Conservation (phyloP, 208 protist species). For the Polymyxa betae region DNA sequence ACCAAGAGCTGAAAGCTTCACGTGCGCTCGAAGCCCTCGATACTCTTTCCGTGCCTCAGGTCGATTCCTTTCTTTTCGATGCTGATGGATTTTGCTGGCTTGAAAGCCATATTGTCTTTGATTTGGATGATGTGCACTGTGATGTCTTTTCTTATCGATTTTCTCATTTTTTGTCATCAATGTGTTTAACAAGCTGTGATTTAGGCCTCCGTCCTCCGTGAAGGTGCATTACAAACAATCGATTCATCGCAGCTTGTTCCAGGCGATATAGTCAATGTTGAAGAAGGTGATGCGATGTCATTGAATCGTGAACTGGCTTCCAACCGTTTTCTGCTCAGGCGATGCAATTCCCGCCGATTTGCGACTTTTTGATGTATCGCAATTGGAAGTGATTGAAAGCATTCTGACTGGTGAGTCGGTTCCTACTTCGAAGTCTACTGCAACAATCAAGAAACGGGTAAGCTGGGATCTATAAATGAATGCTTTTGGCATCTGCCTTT, state of each 20-base stretch:
- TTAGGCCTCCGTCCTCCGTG: constrained; percentile 58
- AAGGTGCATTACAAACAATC: constrained; percentile 70
- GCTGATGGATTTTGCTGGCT: too few species aligned
- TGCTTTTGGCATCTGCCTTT: constrained; percentile 57
- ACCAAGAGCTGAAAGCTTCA: constrained; percentile 85
- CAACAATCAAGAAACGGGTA: constrained; percentile 15
- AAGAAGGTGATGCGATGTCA: constrained; percentile 84
- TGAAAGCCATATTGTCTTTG: too few species aligned
- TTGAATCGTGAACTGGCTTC: not conserved
- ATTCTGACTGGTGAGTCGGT: constrained; percentile 85
- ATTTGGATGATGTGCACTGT: constrained; percentile 65
- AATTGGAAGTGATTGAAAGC: constrained; percentile 74
- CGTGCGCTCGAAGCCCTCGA: constrained; percentile 84
- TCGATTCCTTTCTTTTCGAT: not conserved
- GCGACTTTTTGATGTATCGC: constrained; percentile 79
- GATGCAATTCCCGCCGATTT: constrained; percentile 91
- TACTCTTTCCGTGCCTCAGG: constrained; percentile 55
- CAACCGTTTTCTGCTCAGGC: not conserved
- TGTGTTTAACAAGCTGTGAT: too few species aligned
- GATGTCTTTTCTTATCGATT: constrained; percentile 64
- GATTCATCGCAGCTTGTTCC: constrained; percentile 84
- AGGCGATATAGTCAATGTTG: constrained; percentile 89
- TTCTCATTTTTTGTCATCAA: constrained; percentile 63
- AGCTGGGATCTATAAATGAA: constrained; percentile 56
- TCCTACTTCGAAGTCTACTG: constrained; percentile 71